Evolutionary conservation across 2,329 filamentous ascomycete species (phyloP).

Genomic region (Colletotrichum noveboracense): DNA sequence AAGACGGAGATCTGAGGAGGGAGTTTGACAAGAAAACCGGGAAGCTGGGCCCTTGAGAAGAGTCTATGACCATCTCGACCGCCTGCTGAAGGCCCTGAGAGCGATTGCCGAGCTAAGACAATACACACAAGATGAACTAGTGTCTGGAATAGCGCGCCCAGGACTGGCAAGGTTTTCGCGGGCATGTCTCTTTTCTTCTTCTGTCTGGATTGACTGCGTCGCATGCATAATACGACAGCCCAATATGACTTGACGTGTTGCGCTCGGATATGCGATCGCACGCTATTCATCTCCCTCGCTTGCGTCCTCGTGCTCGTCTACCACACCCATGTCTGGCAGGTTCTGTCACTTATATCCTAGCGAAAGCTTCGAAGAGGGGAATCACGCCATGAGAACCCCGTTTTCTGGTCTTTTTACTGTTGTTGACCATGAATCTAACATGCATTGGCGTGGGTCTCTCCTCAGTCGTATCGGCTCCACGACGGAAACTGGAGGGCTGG

Average conservation of each 20-base stretch:
- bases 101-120: constrained; percentile 4
- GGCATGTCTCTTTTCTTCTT: neutral
- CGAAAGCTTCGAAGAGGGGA: neutral
- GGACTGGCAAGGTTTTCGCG: neutral
- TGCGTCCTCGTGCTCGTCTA: neutral
- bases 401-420: neutral
- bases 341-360: neutral
- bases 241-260: neutral
- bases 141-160: neutral
- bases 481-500: neutral
- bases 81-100: neutral
- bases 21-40: neutral
- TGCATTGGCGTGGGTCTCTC: neutral
- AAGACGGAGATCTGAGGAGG: neutral
- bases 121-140: neutral
- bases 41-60: neutral
- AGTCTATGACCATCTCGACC: neutral
- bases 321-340: neutral
- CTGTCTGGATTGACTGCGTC: neutral
- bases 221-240: neutral
- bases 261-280: neutral
- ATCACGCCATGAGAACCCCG: neutral
- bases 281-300: neutral
- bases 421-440: neutral
- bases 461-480: neutral